Conservation (phyloP, 257 asterid genomes). For the Hygrophila difformis region DNA sequence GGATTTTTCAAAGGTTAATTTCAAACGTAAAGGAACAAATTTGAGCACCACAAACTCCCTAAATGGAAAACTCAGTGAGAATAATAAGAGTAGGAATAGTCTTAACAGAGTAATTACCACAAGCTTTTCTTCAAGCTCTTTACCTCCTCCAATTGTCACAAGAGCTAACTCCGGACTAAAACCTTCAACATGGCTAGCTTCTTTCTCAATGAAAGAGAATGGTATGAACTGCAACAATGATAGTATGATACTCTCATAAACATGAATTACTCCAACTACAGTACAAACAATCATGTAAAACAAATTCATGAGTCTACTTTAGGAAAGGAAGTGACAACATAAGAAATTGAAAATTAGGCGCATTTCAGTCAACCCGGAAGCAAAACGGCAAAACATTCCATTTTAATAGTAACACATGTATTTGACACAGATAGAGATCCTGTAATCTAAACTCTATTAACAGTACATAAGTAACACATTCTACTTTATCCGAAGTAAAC, state of each 20-base stretch:
- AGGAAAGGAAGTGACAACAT: too few relatives aligned
- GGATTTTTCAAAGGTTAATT: constrained; percentile 23
- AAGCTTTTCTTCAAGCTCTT: constrained; percentile 98
- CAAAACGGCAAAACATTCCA: too few relatives aligned
- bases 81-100: neutral
- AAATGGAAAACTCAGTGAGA: neutral
- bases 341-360: too few relatives aligned
- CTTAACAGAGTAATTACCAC: constrained; percentile 52
- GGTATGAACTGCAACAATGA: constrained; percentile 68
- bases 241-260: too few relatives aligned
- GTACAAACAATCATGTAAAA: constrained; percentile 11
- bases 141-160: constrained; percentile 97
- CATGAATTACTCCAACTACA: constrained; percentile 9
- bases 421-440: too few relatives aligned
- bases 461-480: too few relatives aligned
- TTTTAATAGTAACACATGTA: too few relatives aligned
- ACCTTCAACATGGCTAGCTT: constrained; percentile 97
- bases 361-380: too few relatives aligned
- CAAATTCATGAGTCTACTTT: too few relatives aligned
- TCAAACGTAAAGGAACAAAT: constrained; percentile 3
- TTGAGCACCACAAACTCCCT: neutral
- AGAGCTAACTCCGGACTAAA: constrained; percentile 96
- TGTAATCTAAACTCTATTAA: too few relatives aligned
- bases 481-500: too few relatives aligned
- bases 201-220: constrained; percentile 93